Evolutionary conservation across 768 basidiomycete genomes (phyloP), one percentile per base, ranked within the genome.

Genomic region (Cystobasidium onofrii): DNA sequence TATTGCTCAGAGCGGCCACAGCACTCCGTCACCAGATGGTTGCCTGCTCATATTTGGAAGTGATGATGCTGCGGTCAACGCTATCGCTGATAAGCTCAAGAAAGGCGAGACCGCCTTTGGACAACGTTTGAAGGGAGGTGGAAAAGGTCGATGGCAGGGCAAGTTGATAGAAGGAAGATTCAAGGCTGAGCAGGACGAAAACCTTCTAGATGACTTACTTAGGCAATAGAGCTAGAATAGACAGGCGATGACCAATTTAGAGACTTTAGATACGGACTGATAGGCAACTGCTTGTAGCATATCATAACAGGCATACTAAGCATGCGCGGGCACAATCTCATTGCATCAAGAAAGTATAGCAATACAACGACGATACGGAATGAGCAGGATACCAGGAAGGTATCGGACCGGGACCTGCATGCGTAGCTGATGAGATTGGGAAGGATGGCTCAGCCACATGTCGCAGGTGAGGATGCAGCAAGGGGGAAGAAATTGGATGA

Each of bases 101-200:
- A 75, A 77, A 33, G 77, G 76, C 10, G 74, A 76, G 55, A 64
- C 71, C 1, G 73, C 50, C 7, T 55, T 75, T 1, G 64, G 25
- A 3, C 81, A 89, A 33, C 83, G 83, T 10, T 83, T 89, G 60
- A 91, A 88, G 81, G 90, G 90, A 7, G 90, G 90, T 13, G 89
- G 90, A 2, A 90, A 88, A 78, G 90, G 89, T 0, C 76, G 82
- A 20, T 86, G 85, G 76, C 91, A 90, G 88, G 90, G 89, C 75
- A 90, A 90, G 12, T 88, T 90, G 79, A 85, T 84, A 70, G 83
- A 80, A 7, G 89, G 89, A 0, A 84, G 87, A 17, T 89, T 88
- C 88, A 85, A 84, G 77, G 83, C 82, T 20, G 52, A 23, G n/a
- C 34, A 15, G 12, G 69, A 71, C 27, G 54, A 71, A 54, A 3